These are phyloP conservation scores for Cynara cardunculus DNA, from an alignment of 129 eudicot species.

Conservation along the genomic window DNA sequence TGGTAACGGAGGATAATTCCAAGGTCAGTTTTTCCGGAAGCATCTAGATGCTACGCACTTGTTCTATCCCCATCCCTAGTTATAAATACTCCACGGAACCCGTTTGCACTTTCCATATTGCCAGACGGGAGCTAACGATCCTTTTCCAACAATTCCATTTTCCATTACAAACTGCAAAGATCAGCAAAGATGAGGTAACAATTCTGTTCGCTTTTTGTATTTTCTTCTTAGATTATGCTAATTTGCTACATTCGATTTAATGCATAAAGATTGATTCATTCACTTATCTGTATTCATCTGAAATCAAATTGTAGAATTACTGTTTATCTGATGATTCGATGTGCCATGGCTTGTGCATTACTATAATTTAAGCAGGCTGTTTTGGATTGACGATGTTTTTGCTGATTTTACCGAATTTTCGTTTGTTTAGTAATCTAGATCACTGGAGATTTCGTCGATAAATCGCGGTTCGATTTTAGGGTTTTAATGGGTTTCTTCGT, in stretches of 20 bases:
- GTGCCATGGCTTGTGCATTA: background rate
- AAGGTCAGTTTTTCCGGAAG: background rate
- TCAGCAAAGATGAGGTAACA: conserved; percentile 8
- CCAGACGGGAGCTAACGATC: background rate
- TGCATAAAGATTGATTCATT: background rate
- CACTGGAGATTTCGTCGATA: background rate
- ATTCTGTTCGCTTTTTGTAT: background rate
- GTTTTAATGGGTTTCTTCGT: background rate
- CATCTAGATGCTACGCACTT: conserved; percentile 21
- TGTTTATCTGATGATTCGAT: background rate
- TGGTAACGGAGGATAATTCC: background rate
- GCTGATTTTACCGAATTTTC: background rate
- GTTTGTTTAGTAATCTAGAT: background rate
- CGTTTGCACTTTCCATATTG: background rate
- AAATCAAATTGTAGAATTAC: background rate
- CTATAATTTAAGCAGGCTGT: background rate
- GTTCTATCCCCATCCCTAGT: background rate
- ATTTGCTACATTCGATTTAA: background rate
- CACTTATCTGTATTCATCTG: background rate
- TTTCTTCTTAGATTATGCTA: background rate
- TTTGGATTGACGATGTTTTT: background rate
- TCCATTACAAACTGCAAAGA: background rate
- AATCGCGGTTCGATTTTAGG: background rate
- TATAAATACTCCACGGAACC: background rate
- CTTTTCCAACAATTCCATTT: background rate